phyloP scores from a whole-genome alignment of 371 early-diverging fungal genomes.

The Zancudomyces culisetae region DNA sequence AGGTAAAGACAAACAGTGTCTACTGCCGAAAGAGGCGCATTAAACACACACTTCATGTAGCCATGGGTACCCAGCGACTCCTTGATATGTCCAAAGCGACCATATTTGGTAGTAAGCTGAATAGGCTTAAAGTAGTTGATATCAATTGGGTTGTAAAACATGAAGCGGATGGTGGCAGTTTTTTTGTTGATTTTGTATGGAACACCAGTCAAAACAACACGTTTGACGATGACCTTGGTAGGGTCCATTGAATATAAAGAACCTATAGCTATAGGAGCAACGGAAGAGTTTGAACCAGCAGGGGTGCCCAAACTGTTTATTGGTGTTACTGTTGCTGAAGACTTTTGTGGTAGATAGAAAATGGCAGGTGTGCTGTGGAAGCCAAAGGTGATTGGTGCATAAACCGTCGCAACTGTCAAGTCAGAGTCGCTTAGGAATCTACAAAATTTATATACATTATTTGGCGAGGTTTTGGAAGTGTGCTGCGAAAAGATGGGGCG shows the following conservation, averaged over 20 bases:
- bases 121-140: slow-evolving; percentile 86
- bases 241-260: slow-evolving; percentile 54
- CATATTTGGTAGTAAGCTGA: slow-evolving; percentile 72
- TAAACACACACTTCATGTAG: slow-evolving; percentile 88
- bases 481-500: slow-evolving; percentile 76
- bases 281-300: neutral
- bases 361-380: slow-evolving; percentile 12
- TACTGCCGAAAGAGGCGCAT: slow-evolving; percentile 72
- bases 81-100: slow-evolving; percentile 76
- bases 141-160: slow-evolving; percentile 90
- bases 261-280: slow-evolving; percentile 53
- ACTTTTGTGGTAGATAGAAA: slow-evolving; percentile 12
- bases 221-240: slow-evolving; percentile 77
- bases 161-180: slow-evolving; percentile 81
- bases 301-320: neutral
- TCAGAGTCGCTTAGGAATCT: slow-evolving; percentile 61
- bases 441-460: slow-evolving; percentile 88
- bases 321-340: neutral
- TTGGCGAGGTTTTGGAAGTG: slow-evolving; percentile 52
- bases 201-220: slow-evolving; percentile 83
- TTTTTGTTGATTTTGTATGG: slow-evolving; percentile 85
- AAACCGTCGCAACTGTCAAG: slow-evolving; percentile 58
- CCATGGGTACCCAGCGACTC: slow-evolving; percentile 94
- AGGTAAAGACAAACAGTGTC: slow-evolving; percentile 87
- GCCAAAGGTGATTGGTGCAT: slow-evolving; percentile 76